Evolutionary conservation across 2,329 filamentous ascomycete genomes (phyloP), one percentile per base, ranked within the genome.

Genomic region (Calonectria ilicicola): DNA sequence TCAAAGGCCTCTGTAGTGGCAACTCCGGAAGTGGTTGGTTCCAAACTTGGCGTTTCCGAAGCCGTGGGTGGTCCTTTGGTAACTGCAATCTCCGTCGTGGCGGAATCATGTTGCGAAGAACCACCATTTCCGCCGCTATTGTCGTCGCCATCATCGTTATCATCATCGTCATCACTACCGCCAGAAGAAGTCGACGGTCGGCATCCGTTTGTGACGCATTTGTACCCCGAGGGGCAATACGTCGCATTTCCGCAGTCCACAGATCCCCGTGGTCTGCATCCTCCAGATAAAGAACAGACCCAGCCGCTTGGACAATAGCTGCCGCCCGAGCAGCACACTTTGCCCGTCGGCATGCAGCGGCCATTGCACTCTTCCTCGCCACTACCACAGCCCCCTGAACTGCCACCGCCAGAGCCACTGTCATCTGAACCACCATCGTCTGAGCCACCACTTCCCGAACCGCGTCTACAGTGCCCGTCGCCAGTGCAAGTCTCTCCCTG

Each of bases 151-250:
- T 35, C 27, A n/a, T 47, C n/a, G 5, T 60, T 32, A n/a, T 47
- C n/a, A 9, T 60, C 53, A 23, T 15, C 10, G 27, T 42, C 38
- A 29, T 63, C 46, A 17, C 47, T 49, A n/a, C 38, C 64, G 12
- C 17, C 32, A 14, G 64, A 56, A 19, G 66, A 68, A 5, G 46
- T 46, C 4, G 66, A 51, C 17, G 21, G 58, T 7, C 35, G 17
- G 29, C 68, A 70, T 5, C 40, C 27, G 6, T 23, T 51, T 12
- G 17, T 47, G 17, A 56, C 49, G 32, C 68, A 70, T 9, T 26
- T 26, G 15, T 65, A 69, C 5, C 70, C 70, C 2, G 66, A 17
- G 27, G 53, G 46, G 10, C 66, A 72, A 27, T 65, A 72, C 4
- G 35, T 46, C 1, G 46, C 62, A 15, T 56, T 53, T 42, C 51